Percentiles rank a stretch among this genome's conserved stretches.
phyloP scores from a whole-genome alignment of 2,329 filamentous ascomycete species.

The Cadophora sp. region DNA sequence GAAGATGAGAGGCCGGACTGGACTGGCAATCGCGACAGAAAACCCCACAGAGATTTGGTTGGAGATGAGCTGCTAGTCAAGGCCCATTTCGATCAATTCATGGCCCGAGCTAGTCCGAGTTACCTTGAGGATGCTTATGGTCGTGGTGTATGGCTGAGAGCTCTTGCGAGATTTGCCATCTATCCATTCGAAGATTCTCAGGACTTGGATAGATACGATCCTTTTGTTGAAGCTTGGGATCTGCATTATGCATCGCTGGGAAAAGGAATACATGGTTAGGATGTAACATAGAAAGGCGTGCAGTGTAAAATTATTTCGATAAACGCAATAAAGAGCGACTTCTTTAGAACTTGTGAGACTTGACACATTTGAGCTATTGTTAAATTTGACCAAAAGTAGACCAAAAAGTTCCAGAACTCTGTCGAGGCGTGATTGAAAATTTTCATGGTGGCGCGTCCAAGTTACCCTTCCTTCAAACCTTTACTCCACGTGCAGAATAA shows the following conservation, averaged over 20 bases:
- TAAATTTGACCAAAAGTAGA: too few relatives aligned
- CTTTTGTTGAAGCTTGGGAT: slow-evolving; percentile 27
- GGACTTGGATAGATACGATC: slow-evolving; percentile 8
- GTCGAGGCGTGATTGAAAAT: too few relatives aligned
- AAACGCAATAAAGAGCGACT: too few relatives aligned
- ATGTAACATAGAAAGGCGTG: neutral
- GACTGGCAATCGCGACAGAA: slow-evolving; percentile 21
- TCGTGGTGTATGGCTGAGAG: slow-evolving; percentile 31
- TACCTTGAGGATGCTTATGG: slow-evolving; percentile 36
- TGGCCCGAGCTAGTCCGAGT: slow-evolving; percentile 13
- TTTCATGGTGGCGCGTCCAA: too few relatives aligned
- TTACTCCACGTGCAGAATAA: too few relatives aligned
- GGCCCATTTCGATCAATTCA: slow-evolving; percentile 32
- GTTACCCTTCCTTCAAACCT: too few relatives aligned
- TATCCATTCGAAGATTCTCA: slow-evolving; percentile 1
- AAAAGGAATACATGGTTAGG: neutral
- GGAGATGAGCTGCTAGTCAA: slow-evolving; percentile 34
- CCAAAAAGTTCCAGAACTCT: too few relatives aligned
- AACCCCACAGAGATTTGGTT: slow-evolving; percentile 23
- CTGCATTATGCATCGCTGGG: slow-evolving; percentile 15
- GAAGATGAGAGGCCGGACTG: slow-evolving; percentile 17
- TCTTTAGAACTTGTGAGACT: too few relatives aligned
- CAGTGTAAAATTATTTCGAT: neutral
- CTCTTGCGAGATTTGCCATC: slow-evolving; percentile 30
- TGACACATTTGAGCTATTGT: too few relatives aligned